Conservation (phyloP, 441 rosid genomes). For the Populus hybrid region DNA sequence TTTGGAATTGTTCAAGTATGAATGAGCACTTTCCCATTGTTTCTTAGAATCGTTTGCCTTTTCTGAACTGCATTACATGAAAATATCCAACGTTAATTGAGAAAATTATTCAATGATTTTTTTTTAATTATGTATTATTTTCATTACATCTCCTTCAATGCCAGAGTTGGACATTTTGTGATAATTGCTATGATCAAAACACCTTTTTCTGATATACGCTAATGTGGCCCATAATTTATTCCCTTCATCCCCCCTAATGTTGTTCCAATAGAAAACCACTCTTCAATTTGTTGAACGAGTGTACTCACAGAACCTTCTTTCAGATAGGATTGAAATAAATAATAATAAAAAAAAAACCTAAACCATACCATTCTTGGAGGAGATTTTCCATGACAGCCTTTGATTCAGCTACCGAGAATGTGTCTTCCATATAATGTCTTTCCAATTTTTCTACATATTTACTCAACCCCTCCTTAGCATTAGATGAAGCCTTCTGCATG, state of each 20-base stretch:
- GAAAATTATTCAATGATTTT: not conserved
- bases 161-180: no score
- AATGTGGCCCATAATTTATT: no score
- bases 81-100: not conserved
- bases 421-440: constrained; percentile 50
- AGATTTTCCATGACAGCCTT: constrained; percentile 44
- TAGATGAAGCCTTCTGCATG: constrained; percentile 57
- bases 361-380: constrained; percentile 60
- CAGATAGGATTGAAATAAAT: not conserved
- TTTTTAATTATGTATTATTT: no score
- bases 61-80: constrained; percentile 45
- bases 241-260: no score
- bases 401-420: constrained; percentile 60
- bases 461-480: constrained; percentile 45
- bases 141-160: no score
- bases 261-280: no score
- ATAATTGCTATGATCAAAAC: no score
- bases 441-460: constrained; percentile 43
- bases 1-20: constrained; percentile 36
- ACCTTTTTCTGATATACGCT: no score
- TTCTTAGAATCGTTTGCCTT: constrained; percentile 40
- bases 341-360: not conserved
- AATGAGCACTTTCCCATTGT: constrained; percentile 56
- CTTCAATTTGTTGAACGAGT: not conserved
- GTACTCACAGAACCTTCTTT: not conserved